Conservation (phyloP, 2,329 filamentous ascomycete genomes). For the Thielaviopsis euricoi region DNA sequence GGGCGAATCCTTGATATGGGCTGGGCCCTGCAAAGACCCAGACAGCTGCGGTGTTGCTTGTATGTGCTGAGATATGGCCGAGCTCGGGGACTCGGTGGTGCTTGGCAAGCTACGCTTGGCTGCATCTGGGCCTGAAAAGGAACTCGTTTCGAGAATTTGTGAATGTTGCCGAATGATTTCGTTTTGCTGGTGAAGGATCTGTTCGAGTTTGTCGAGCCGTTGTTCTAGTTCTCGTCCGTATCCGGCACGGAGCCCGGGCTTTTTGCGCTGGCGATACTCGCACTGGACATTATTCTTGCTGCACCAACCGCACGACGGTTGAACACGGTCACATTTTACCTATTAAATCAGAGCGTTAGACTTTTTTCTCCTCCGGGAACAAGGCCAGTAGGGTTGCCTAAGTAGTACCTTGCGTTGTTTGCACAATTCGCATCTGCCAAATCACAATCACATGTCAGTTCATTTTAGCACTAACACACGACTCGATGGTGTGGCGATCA, state of each 20-base stretch:
- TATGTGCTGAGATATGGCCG: background rate
- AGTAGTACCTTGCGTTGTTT: conserved; percentile 57
- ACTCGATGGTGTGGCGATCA: too few relatives aligned
- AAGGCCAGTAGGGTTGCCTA: background rate
- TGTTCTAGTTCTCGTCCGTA: conserved; percentile 61
- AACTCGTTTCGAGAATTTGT: conserved; percentile 45
- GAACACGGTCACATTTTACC: conserved; percentile 62
- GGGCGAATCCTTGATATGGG: background rate
- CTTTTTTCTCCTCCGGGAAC: background rate
- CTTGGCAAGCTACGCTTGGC: background rate
- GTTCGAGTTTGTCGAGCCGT: conserved; percentile 52
- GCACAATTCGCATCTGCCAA: conserved; percentile 53
- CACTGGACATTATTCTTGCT: conserved; percentile 44
- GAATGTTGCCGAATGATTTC: conserved; percentile 50
- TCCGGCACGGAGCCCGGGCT: conserved; percentile 46
- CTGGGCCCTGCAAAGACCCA: background rate
- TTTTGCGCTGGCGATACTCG: conserved; percentile 54
- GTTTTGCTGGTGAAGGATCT: conserved; percentile 47
- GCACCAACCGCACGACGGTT: conserved; percentile 56
- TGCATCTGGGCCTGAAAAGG: conserved; percentile 23
- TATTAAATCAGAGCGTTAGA: conserved; percentile 17
- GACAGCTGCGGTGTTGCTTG: background rate
- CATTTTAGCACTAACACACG: background rate
- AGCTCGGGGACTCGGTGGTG: conserved; percentile 11
- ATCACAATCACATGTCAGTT: background rate